phyloP scores from a whole-genome alignment of 805 yeast genomes.

The Candida vaughaniae region DNA sequence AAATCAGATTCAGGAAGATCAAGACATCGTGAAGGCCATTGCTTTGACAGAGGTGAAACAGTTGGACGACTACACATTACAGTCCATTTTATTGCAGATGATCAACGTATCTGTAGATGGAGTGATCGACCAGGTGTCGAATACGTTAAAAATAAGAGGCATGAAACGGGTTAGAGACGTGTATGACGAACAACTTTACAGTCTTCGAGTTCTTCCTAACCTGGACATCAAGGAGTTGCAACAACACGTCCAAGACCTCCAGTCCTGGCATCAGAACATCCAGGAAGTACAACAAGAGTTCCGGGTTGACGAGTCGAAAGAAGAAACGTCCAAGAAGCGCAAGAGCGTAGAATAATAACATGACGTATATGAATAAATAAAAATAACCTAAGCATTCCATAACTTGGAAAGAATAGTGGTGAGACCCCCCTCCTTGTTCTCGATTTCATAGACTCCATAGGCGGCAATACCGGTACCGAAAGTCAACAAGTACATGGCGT shows the following conservation, averaged over 20 bases:
- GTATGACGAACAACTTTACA: constrained; percentile 21
- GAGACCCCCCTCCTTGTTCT: constrained; percentile 65
- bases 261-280: constrained; percentile 9
- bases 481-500: constrained; percentile 58
- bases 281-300: not conserved
- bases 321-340: constrained; percentile 1
- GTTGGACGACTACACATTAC: too few relatives aligned
- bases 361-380: constrained; percentile 6
- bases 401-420: constrained; percentile 44
- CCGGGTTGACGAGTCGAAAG: constrained; percentile 1
- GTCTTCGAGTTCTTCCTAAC: constrained; percentile 22
- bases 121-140: constrained; percentile 25
- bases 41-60: not conserved
- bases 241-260: constrained; percentile 14
- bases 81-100: constrained; percentile 14
- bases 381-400: constrained; percentile 32
- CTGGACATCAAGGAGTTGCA: constrained; percentile 19
- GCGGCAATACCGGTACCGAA: constrained; percentile 64
- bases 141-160: constrained; percentile 16
- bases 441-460: constrained; percentile 71
- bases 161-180: constrained; percentile 29
- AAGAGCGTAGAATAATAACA: not conserved
- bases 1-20: constrained; percentile 17
- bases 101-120: not conserved
- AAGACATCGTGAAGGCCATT: not conserved